These are phyloP conservation scores for Suillus subaureus DNA, from an alignment of 768 basidiomycete genomes.

Conservation along the genomic window DNA sequence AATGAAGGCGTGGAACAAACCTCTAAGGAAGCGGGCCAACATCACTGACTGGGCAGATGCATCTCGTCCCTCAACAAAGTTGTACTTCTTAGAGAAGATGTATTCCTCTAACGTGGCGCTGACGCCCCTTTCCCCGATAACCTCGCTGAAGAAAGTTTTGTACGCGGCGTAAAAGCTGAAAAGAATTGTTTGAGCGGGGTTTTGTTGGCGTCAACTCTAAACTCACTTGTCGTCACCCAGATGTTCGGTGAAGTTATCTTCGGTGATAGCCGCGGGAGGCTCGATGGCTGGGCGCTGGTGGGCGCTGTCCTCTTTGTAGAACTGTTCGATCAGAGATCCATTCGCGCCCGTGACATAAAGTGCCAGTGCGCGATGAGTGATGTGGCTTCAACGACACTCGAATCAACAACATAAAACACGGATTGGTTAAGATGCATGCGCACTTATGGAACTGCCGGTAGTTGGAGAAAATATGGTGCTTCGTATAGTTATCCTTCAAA, in stretches of 20 bases:
- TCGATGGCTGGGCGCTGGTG: constrained; percentile 27
- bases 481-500: constrained; percentile 51
- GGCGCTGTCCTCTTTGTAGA: constrained; percentile 24
- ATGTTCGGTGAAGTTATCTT: constrained; percentile 25
- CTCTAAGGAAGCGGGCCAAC: constrained; percentile 50
- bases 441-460: constrained; percentile 55
- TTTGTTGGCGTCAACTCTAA: not conserved
- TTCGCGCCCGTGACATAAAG: constrained; percentile 30
- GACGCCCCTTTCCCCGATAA: constrained; percentile 20
- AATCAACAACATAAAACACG: not conserved
- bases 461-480: constrained; percentile 52
- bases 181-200: not conserved
- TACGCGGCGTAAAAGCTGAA: constrained; percentile 30
- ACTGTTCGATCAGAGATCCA: constrained; percentile 24
- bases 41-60: constrained; percentile 45
- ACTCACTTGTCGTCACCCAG: constrained; percentile 29
- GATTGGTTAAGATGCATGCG: constrained; percentile 11
- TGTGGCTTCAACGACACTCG: constrained; percentile 22
- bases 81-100: constrained; percentile 33
- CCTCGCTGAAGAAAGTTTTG: constrained; percentile 25
- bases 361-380: constrained; percentile 32
- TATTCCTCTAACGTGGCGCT: constrained; percentile 26
- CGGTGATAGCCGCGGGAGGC: constrained; percentile 26
- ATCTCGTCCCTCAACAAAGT: constrained; percentile 20
- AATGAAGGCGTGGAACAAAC: constrained; percentile 63